Conservation (phyloP, 257 asterid species). For the Ligustrum vulgare region DNA sequence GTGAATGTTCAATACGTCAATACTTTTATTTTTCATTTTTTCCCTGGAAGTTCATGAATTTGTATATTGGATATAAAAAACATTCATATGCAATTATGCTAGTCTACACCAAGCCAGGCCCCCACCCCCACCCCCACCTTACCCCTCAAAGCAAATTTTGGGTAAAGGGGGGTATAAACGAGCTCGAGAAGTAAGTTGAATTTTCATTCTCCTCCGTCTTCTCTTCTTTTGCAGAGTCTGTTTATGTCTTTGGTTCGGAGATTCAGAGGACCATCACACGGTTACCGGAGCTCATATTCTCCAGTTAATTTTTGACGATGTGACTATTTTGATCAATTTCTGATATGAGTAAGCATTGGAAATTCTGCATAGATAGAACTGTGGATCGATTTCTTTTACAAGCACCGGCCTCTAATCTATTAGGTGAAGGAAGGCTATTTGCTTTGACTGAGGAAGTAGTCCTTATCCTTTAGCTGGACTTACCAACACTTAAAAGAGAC, state of each 20-base stretch:
- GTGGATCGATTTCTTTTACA: neutral
- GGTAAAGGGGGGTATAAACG: too few species aligned
- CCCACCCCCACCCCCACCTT: neutral
- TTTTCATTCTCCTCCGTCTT: neutral
- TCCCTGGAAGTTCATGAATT: neutral
- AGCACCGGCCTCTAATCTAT: neutral
- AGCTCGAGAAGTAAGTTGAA: too few species aligned
- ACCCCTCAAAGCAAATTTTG: too few species aligned
- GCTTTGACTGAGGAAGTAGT: neutral
- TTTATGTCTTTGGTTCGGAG: constrained; percentile 56
- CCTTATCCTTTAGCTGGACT: neutral
- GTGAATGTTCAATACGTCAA: neutral
- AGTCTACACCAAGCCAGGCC: neutral
- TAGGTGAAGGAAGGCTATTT: neutral
- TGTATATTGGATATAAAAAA: neutral
- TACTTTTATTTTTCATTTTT: neutral
- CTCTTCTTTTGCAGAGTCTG: constrained; percentile 46
- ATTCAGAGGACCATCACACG: constrained; percentile 81
- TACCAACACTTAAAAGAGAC: neutral
- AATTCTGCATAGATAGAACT: neutral
- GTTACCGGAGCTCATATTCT: constrained; percentile 80
- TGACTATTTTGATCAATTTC: neutral
- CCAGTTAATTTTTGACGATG: constrained; percentile 56
- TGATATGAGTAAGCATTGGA: neutral
- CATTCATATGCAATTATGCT: neutral